Evolutionary conservation across 306 rosid genomes (phyloP), one percentile per base, ranked within the genome.

Genomic region (Gastrolobium villosum): DNA sequence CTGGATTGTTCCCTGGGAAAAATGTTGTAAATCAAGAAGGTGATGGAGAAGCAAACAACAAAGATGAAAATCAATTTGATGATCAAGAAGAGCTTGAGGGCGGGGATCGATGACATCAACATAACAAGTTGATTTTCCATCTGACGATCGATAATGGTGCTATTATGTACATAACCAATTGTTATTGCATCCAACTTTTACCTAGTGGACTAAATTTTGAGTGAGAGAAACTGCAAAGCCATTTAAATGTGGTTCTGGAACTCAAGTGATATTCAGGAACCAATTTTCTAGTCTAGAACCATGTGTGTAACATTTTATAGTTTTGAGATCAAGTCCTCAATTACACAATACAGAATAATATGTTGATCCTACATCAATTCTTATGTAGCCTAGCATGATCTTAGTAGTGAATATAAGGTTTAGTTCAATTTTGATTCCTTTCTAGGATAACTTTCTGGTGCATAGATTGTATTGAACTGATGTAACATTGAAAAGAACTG

Each of bases 11-110:
- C 87, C 88, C 90, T n/a, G 60, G 77, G 49, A 90, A 34, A 57
- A 84, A 57, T 68, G 87, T 80, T 31, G 90, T 73, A 46, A 76
- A 83, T 69, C 83, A 74, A 57, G 97, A 89, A 52, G 88, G 84
- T 44, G 90, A 79, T 10, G 96, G 82, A 75, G 99, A 93, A 48
- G 76, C 75, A 48, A 91, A 63, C 26, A 20, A 20, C 79, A 95
- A 93, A 82, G 98, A 93, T 63, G 98, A 93, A 77, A 86, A 84
- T 70, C 96, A 82, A 37, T 81, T 93, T 62, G 97, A 95, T 74
- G 99, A 95, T 79, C 98, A 90, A 85, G 99, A 95, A 48, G 99
- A 95, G 70, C 90, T 93, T 1, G 99, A 95, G 49, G 92, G 91
- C 40, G 91, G 92, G 40, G 99, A 95, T 7, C 82, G 92, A 81